Percentiles rank a stretch among this genome's conserved stretches.
Evolutionary conservation across 257 asterid species (phyloP).

Genomic region (Plantago ovata): DNA sequence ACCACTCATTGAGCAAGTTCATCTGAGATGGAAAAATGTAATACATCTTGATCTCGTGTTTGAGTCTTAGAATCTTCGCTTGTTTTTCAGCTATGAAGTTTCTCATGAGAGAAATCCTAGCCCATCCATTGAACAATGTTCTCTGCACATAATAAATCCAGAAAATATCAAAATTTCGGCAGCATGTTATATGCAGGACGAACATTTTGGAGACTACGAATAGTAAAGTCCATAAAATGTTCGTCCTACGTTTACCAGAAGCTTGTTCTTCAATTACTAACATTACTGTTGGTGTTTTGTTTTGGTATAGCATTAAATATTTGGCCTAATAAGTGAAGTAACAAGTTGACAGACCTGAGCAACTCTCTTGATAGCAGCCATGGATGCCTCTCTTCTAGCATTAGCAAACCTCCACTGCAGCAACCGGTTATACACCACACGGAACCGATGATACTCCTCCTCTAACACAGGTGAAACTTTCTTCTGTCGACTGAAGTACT

Average conservation of each 20-base stretch:
- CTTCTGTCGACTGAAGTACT: conserved; percentile 46
- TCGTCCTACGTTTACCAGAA: too few relatives aligned
- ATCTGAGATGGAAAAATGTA: conserved; percentile 38
- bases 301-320: background rate
- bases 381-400: conserved; percentile 59
- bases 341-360: conserved; percentile 40
- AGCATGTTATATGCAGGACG: too few relatives aligned
- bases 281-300: too few relatives aligned
- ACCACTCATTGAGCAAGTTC: conserved; percentile 56
- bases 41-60: conserved; percentile 38
- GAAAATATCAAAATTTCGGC: background rate
- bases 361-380: conserved; percentile 34
- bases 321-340: background rate
- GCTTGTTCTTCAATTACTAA: too few relatives aligned
- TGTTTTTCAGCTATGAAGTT: conserved; percentile 34
- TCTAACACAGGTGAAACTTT: conserved; percentile 41
- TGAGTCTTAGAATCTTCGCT: conserved; percentile 34
- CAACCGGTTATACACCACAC: conserved; percentile 50
- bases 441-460: conserved; percentile 58
- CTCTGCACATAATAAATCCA: conserved; percentile 29
- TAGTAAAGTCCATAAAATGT: too few relatives aligned
- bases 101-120: conserved; percentile 34
- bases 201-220: too few relatives aligned
- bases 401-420: conserved; percentile 84
- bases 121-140: conserved; percentile 50